These are phyloP conservation scores for Boletus coccyginus DNA, from an alignment of 768 basidiomycete species.

Conservation along the genomic window DNA sequence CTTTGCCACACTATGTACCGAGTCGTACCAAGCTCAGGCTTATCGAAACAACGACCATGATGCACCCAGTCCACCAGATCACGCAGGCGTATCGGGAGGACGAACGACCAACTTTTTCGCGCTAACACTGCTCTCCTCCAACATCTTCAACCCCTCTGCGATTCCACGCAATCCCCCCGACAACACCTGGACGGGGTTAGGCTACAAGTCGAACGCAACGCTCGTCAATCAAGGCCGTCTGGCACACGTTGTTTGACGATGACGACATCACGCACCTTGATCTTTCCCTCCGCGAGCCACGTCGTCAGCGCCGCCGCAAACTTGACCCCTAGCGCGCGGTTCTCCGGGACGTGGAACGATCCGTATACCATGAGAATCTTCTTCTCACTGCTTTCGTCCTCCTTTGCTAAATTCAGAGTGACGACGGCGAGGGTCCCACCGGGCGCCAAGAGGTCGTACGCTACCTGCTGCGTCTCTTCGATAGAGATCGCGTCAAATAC, in stretches of 20 bases:
- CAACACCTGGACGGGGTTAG: constrained; percentile 37
- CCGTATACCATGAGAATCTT: constrained; percentile 8
- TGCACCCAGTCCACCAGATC: background rate
- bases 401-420: background rate
- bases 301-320: constrained; percentile 15
- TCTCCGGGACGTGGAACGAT: background rate
- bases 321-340: constrained; percentile 8
- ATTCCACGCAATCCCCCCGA: constrained; percentile 36
- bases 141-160: constrained; percentile 26
- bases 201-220: constrained; percentile 15
- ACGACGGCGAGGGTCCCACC: constrained; percentile 29
- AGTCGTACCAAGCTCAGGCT: background rate
- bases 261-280: constrained; percentile 12
- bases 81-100: constrained; percentile 10
- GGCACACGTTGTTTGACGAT: background rate
- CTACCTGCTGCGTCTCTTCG: constrained; percentile 31
- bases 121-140: constrained; percentile 33
- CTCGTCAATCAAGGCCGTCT: background rate
- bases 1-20: background rate
- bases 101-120: constrained; percentile 39
- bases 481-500: constrained; percentile 29
- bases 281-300: constrained; percentile 17
- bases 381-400: background rate
- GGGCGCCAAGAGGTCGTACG: constrained; percentile 28
- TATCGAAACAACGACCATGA: background rate